Conservation (phyloP, 2,329 filamentous ascomycete genomes). For the Botryosphaeria dothidea region DNA sequence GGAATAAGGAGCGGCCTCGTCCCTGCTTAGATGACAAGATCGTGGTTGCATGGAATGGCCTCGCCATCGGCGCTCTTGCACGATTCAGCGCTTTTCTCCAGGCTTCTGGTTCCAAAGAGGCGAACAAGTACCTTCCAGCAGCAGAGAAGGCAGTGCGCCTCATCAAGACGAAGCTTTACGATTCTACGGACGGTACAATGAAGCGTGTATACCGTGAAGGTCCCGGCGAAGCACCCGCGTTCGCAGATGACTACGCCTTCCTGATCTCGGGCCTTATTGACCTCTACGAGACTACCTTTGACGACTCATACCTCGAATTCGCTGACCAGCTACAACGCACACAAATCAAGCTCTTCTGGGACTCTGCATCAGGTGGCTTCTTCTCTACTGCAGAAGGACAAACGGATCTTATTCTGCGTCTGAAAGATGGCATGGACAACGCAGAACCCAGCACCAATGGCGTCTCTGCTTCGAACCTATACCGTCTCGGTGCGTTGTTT, state of each 20-base stretch:
- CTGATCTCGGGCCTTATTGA: conserved; percentile 79
- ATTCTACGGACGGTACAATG: conserved; percentile 61
- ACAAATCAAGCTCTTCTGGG: conserved; percentile 79
- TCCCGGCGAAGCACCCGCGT: conserved; percentile 66
- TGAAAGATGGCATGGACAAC: conserved; percentile 95
- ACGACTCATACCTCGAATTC: conserved; percentile 74
- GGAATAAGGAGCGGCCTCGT: conserved; percentile 71
- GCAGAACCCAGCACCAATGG: conserved; percentile 89
- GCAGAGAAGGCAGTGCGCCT: conserved; percentile 72
- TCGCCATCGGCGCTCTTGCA: conserved; percentile 81
- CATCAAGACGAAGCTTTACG: conserved; percentile 73
- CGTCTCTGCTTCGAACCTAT: conserved; percentile 82
- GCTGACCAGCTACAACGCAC: conserved; percentile 77
- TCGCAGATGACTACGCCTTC: conserved; percentile 95
- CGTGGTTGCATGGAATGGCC: conserved; percentile 82
- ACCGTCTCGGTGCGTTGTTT: conserved; percentile 72
- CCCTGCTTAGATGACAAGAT: conserved; percentile 88
- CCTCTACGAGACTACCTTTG: conserved; percentile 79
- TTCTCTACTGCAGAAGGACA: conserved; percentile 68
- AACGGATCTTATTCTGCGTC: conserved; percentile 73
- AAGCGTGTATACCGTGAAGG: conserved; percentile 74
- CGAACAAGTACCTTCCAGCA: conserved; percentile 61
- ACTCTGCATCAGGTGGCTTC: conserved; percentile 63
- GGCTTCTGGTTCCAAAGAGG: conserved; percentile 51
- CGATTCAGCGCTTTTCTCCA: conserved; percentile 68